These are phyloP conservation scores for Amoebophrya sp. DNA, from an alignment of 169 alveolate species.

Conservation along the genomic window DNA sequence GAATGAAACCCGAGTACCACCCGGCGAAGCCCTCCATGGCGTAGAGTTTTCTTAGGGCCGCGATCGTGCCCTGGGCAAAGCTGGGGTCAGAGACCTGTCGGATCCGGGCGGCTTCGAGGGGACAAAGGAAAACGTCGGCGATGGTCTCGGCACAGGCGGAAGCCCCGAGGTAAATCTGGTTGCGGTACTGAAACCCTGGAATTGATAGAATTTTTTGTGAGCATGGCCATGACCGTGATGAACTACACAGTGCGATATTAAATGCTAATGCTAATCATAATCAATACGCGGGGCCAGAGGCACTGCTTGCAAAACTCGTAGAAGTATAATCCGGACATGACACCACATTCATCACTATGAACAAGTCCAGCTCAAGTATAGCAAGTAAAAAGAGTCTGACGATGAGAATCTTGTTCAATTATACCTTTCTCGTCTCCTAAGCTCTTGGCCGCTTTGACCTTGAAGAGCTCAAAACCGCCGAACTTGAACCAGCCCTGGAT, in stretches of 20 bases:
- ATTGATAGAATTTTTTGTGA: background rate
- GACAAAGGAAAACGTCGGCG: constrained; percentile 95
- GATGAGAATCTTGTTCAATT: too few species aligned
- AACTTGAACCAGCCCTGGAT: constrained; percentile 95
- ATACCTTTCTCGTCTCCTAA: constrained; percentile 74
- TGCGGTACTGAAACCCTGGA: background rate
- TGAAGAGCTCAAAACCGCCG: constrained; percentile 95
- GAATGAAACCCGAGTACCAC: constrained; percentile 44
- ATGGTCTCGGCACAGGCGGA: constrained; percentile 97
- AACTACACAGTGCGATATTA: too few species aligned
- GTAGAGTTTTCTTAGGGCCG: constrained; percentile 31
- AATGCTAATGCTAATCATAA: too few species aligned
- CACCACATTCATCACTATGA: too few species aligned
- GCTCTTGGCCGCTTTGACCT: constrained; percentile 78
- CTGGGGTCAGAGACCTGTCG: constrained; percentile 46
- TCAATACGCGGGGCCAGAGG: too few species aligned
- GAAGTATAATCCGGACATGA: too few species aligned
- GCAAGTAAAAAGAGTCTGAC: too few species aligned
- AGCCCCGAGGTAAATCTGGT: constrained; percentile 81
- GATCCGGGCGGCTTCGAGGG: constrained; percentile 74
- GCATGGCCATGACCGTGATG: too few species aligned
- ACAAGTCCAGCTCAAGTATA: too few species aligned
- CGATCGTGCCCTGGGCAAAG: constrained; percentile 40
- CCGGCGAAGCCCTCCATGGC: constrained; percentile 27
- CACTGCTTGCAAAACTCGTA: too few species aligned